Evolutionary conservation across 805 yeast genomes (phyloP).

Genomic region (Cyberlindnera xylosilytica): DNA sequence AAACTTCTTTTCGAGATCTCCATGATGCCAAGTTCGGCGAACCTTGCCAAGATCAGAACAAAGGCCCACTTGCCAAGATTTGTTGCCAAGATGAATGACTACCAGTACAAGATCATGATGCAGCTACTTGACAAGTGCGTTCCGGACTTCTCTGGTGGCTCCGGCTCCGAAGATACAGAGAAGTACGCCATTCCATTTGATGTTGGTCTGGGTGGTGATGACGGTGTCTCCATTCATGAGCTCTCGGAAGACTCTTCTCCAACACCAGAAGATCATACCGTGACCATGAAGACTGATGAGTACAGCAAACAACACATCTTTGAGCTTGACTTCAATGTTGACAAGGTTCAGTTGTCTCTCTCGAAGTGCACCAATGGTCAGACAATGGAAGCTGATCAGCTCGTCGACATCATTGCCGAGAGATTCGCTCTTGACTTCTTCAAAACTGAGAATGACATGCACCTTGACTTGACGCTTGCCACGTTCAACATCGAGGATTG

Average conservation of each 20-base stretch:
- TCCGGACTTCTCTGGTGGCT: constrained; percentile 41
- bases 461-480: constrained; percentile 58
- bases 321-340: constrained; percentile 72
- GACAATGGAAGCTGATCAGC: constrained; percentile 58
- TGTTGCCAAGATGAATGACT: constrained; percentile 73
- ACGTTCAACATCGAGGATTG: constrained; percentile 74
- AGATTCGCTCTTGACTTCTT: constrained; percentile 56
- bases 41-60: constrained; percentile 67
- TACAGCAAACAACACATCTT: constrained; percentile 64
- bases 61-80: constrained; percentile 77
- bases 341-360: constrained; percentile 55
- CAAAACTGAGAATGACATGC: constrained; percentile 59
- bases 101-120: constrained; percentile 87
- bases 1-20: constrained; percentile 76
- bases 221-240: constrained; percentile 14
- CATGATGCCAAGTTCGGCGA: constrained; percentile 76
- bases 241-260: constrained; percentile 3
- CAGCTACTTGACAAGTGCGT: constrained; percentile 65
- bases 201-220: constrained; percentile 11
- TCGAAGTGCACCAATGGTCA: constrained; percentile 63
- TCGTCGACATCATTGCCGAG: constrained; percentile 73
- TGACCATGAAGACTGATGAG: neutral
- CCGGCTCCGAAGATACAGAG: constrained; percentile 34
- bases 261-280: neutral
- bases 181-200: constrained; percentile 31